Evolutionary conservation across 495 filamentous ascomycete genomes (phyloP).

Genomic region (Elaphomyces granulatus): DNA sequence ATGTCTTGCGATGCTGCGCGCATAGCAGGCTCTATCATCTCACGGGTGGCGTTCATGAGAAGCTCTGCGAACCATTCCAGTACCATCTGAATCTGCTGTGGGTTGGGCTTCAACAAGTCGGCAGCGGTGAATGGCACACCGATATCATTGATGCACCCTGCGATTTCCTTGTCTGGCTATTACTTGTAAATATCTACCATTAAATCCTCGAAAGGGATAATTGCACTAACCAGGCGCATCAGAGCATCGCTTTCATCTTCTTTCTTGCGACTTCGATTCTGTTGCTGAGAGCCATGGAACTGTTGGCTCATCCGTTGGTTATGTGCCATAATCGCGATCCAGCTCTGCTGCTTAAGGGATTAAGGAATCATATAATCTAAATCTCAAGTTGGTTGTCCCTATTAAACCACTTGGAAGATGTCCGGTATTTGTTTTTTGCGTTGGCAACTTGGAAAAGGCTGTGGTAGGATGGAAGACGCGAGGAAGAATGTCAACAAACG

Average conservation of each 20-base stretch:
- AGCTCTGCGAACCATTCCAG: slow-evolving; percentile 96
- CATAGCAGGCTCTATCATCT: slow-evolving; percentile 90
- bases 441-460: too few relatives aligned
- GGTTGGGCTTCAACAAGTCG: slow-evolving; percentile 86
- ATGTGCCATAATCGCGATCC: too few relatives aligned
- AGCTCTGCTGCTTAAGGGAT: too few relatives aligned
- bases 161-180: slow-evolving; percentile 73
- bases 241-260: slow-evolving; percentile 73
- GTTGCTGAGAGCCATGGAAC: slow-evolving; percentile 41
- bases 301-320: slow-evolving; percentile 68
- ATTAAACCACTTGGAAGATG: too few relatives aligned
- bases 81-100: slow-evolving; percentile 85
- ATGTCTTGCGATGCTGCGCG: slow-evolving; percentile 75
- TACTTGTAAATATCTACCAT: slow-evolving; percentile 7
- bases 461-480: too few relatives aligned
- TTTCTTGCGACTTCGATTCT: slow-evolving; percentile 51
- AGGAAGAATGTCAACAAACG: too few relatives aligned
- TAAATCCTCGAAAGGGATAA: neutral
- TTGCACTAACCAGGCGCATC: slow-evolving; percentile 58
- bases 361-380: too few relatives aligned
- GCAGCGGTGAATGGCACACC: slow-evolving; percentile 76
- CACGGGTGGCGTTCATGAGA: slow-evolving; percentile 77
- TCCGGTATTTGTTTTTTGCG: too few relatives aligned
- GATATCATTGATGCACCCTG: slow-evolving; percentile 92
- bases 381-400: too few relatives aligned